These are phyloP conservation scores for Phytopythium delawarense DNA, from an alignment of 352 stramenopile species.

Conservation along the genomic window DNA sequence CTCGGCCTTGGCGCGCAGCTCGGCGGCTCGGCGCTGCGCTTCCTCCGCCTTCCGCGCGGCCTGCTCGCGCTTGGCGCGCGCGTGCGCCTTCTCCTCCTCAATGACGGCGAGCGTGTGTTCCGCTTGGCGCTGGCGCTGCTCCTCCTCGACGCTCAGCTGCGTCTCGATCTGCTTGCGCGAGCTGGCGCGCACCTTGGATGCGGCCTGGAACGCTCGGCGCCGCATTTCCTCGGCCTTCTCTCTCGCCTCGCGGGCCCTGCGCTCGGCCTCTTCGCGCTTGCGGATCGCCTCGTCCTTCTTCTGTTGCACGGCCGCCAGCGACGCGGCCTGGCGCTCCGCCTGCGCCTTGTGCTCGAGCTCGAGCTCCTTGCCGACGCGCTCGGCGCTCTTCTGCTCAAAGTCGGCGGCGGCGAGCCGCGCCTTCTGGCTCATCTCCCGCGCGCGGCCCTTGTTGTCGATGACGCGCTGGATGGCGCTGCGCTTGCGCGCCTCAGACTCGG, in stretches of 20 bases:
- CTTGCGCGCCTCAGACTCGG: conserved; percentile 54
- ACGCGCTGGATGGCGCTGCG: conserved; percentile 68
- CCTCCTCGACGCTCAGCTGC: conserved; percentile 57
- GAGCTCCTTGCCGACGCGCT: conserved; percentile 49
- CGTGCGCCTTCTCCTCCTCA: conserved; percentile 40
- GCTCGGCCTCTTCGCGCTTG: conserved; percentile 67
- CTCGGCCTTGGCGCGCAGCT: conserved; percentile 47
- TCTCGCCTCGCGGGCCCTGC: conserved; percentile 46
- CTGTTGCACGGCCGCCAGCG: conserved; percentile 45
- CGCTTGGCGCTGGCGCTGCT: conserved; percentile 32
- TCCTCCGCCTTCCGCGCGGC: conserved; percentile 47
- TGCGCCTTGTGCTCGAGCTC: conserved; percentile 41
- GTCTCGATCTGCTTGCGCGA: conserved; percentile 67
- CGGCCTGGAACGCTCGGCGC: conserved; percentile 54
- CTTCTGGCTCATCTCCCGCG: conserved; percentile 57
- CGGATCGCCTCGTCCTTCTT: conserved; percentile 58
- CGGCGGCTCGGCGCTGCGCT: conserved; percentile 49
- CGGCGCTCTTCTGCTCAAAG: conserved; percentile 53
- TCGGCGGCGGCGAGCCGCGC: conserved; percentile 52
- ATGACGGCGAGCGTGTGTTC: conserved; percentile 45
- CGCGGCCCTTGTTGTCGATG: conserved; percentile 63
- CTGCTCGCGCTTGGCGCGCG: conserved; percentile 35
- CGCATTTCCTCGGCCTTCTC: conserved; percentile 65
- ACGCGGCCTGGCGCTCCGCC: conserved; percentile 33
- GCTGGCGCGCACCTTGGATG: conserved; percentile 56